Base-by-base conservation (phyloP, 148 eudicot genomes). In the Dysphania ambrosioides region DNA sequence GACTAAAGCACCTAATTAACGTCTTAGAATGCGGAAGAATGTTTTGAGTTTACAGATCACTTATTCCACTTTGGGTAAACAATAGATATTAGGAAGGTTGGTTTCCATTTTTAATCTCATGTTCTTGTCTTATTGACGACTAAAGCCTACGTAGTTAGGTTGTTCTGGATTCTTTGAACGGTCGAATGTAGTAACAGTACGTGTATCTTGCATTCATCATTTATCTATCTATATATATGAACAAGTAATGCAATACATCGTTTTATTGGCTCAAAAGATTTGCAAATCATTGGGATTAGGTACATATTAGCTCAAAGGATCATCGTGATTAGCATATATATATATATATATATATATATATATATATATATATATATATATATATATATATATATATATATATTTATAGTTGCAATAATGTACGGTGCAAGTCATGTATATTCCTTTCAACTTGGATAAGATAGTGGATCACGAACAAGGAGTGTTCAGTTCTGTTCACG, bases 41-140 rank as follows among this genome's bases (percentile, higher is more conserved):
- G 64, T 72, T 58, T 72, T 24, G 1, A 10, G 12, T 71, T 47
- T 69, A 69, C 72, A 69, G 57, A 27, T 69, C 72, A 69, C 26
- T 69, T 69, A 69, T 69, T 69, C 57, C 18, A 44, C 58, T 69
- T 69, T 69, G 56, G 57, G 23, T 68, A 12, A 15, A 13, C 34
- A 41, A n/a, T 68, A 41, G 11, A 24, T 15, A 4, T 67, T 8
- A n/a, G 6, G 18, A 57, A n/a, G 71, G 34, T 68, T 68, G 34
- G 21, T 26, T 59, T 10, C 63, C 13, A 18, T 24, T 59, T 59
- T 59, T 27, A 59, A n/a, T n/a, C n/a, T n/a, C n/a, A n/a, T n/a
- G n/a, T n/a, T n/a, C n/a, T n/a, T n/a, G n/a, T 53, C 58, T 53
- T 53, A 19, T 53, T 53, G 53, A 47, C 21, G 16, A 47, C 53